Evolutionary conservation across 176 grass and related monocot genomes (phyloP).

Genomic region (Eremochloa ophiuroides): DNA sequence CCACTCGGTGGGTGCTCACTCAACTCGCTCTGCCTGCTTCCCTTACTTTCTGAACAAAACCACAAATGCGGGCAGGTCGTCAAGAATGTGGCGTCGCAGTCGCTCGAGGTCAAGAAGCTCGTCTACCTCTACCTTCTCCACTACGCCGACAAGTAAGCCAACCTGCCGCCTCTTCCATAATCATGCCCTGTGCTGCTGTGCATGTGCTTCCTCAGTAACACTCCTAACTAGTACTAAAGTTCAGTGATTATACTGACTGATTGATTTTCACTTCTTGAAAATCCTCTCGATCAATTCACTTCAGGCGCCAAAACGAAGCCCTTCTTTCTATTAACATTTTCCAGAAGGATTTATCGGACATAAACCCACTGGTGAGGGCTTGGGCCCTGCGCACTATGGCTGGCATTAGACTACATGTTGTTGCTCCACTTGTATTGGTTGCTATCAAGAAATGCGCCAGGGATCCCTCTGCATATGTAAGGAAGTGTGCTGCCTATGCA

Average conservation of each 20-base stretch:
- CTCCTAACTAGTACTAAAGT: not conserved
- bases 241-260: not conserved
- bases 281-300: not conserved
- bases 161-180: not conserved
- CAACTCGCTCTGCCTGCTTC: not conserved
- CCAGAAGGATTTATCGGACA: constrained; percentile 94
- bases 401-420: constrained; percentile 75
- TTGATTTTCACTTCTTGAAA: not conserved
- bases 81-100: constrained; percentile 88
- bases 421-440: constrained; percentile 73
- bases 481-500: constrained; percentile 88
- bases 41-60: not conserved
- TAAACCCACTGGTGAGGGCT: constrained; percentile 87
- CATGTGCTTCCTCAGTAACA: not conserved
- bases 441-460: constrained; percentile 76
- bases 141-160: constrained; percentile 87
- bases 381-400: constrained; percentile 95
- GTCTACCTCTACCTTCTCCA: constrained; percentile 96
- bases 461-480: constrained; percentile 82
- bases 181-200: not conserved
- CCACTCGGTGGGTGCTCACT: no score
- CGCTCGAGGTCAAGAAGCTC: constrained; percentile 94
- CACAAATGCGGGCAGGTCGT: constrained; percentile 48
- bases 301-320: constrained; percentile 91
- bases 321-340: constrained; percentile 95